Evolutionary conservation across 352 stramenopile genomes (phyloP).

Genomic region (Globisporangium alternatum): DNA sequence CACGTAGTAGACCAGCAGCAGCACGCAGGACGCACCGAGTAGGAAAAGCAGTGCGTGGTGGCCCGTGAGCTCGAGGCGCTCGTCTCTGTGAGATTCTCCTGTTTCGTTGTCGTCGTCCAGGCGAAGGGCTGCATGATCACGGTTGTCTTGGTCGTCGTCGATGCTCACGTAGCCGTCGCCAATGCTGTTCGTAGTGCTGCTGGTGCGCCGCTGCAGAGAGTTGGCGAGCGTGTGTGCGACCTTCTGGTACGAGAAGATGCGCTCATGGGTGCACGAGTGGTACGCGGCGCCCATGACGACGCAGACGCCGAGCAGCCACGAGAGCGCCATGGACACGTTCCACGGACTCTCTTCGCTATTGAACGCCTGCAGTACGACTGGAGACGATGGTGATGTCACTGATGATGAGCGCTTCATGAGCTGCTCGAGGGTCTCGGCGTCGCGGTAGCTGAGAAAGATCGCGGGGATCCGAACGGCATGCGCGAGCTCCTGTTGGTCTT

Average conservation of each 20-base stretch:
- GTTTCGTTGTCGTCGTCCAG: not conserved
- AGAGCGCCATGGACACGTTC: conserved; percentile 65
- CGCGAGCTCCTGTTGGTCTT: not conserved
- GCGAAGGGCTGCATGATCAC: not conserved
- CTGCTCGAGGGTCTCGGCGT: conserved; percentile 33
- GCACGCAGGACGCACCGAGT: conserved; percentile 44
- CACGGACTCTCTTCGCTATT: conserved; percentile 47
- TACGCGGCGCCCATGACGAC: conserved; percentile 47
- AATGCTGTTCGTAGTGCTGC: conserved; percentile 11
- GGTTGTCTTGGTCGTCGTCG: conserved; percentile 20
- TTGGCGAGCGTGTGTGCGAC: conserved; percentile 25
- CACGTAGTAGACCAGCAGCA: conserved; percentile 71
- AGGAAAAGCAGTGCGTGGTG: conserved; percentile 57
- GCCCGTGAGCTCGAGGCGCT: conserved; percentile 43
- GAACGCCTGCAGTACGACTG: conserved; percentile 29
- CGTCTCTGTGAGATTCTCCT: not conserved
- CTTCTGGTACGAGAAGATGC: conserved; percentile 49
- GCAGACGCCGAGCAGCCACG: conserved; percentile 52
- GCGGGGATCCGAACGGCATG: conserved; percentile 27
- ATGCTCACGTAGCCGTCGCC: conserved; percentile 28
- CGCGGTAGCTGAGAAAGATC: conserved; percentile 36
- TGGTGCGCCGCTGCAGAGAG: not conserved
- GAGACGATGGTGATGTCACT: not conserved
- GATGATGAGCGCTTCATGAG: conserved; percentile 10
- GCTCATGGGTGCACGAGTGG: conserved; percentile 48